Percentiles rank a stretch among this genome's conserved stretches.
Conservation (phyloP, 345 rosid genomes). For the Eucalyptus polyanthemos region DNA sequence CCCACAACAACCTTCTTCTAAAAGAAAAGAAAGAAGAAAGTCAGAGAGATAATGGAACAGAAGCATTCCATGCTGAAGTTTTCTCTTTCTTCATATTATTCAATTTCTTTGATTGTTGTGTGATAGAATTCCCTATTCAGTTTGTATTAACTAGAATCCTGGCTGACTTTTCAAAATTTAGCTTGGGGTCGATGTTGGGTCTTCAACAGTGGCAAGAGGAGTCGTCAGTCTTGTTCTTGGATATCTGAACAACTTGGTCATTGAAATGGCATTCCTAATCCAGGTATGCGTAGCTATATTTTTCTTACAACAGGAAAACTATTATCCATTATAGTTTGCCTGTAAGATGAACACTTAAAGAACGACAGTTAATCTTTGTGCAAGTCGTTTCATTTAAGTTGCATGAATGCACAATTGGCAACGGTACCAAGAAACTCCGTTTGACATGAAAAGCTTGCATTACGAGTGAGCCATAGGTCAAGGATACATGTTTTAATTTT, state of each 20-base stretch:
- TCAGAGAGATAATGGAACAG: background rate
- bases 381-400: background rate
- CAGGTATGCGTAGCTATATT: constrained; percentile 28
- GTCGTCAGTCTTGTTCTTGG: constrained; percentile 75
- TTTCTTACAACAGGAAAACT: background rate
- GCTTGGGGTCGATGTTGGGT: constrained; percentile 78
- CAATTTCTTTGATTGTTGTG: background rate
- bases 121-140: background rate
- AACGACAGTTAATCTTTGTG: background rate
- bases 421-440: background rate
- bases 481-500: background rate
- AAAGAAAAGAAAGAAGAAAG: background rate
- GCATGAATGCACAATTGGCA: background rate
- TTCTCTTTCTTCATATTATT: background rate
- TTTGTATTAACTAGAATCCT: background rate
- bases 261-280: constrained; percentile 90
- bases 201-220: constrained; percentile 89
- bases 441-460: background rate
- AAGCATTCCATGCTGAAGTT: background rate
- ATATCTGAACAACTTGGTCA: constrained; percentile 66
- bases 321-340: background rate
- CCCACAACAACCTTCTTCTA: background rate
- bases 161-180: constrained; percentile 6
- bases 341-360: background rate
- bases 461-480: background rate